Percentiles rank a stretch among this genome's conserved stretches.
Evolutionary conservation across 2,329 filamentous ascomycete genomes (phyloP).

Genomic region (Cytospora mali): DNA sequence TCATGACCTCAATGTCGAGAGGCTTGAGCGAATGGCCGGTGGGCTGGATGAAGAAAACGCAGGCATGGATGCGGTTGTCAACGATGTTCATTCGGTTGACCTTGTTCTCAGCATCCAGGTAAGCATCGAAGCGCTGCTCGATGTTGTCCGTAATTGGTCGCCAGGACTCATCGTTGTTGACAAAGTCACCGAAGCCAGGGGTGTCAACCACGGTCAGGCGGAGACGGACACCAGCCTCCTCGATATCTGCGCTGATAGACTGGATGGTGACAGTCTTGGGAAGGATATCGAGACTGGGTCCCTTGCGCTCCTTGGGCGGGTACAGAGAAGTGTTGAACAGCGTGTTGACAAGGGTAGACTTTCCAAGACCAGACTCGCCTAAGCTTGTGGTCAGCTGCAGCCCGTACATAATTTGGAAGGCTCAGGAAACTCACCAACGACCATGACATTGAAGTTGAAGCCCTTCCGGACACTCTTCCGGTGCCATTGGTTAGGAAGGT

Average conservation of each 20-base stretch:
- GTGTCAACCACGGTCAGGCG: constrained; percentile 97
- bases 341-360: constrained; percentile 98
- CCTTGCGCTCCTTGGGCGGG: constrained; percentile 97
- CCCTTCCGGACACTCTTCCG: constrained; percentile 99
- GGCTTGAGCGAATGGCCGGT: constrained; percentile 98
- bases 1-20: constrained; percentile 98
- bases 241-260: constrained; percentile 94
- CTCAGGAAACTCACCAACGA: constrained; percentile 78
- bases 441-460: constrained; percentile 99
- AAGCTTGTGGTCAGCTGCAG: constrained; percentile 9
- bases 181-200: constrained; percentile 97
- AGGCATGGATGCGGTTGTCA: constrained; percentile 98
- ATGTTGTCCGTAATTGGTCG: constrained; percentile 99
- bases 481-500: constrained; percentile 99
- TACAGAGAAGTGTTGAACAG: constrained; percentile 99
- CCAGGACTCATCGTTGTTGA: constrained; percentile 99
- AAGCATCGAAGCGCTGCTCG: constrained; percentile 97
- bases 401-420: background rate
- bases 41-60: constrained; percentile 99
- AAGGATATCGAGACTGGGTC: constrained; percentile 94
- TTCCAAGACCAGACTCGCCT: constrained; percentile 99
- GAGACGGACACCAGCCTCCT: constrained; percentile 96
- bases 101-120: constrained; percentile 99
- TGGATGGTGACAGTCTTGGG: constrained; percentile 97
- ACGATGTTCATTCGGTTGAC: constrained; percentile 99